Evolutionary conservation across 78 protist species (phyloP).

Genomic region (Creolimax fragrantissima): DNA sequence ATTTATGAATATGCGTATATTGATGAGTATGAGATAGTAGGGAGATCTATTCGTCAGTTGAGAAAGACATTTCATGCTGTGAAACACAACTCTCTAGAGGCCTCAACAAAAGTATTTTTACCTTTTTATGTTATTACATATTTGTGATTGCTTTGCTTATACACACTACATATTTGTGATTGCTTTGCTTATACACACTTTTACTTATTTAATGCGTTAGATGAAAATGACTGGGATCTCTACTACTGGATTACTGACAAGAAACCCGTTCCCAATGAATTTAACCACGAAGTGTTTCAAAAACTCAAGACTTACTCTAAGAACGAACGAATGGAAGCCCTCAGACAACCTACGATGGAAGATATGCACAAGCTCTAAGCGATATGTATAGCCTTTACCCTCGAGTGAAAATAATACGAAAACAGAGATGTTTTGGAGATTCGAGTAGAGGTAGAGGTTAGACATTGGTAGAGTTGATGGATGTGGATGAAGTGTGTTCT

Average conservation of each 20-base stretch:
- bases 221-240: conserved; percentile 35
- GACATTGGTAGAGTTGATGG: background rate
- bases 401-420: background rate
- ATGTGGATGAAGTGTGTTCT: background rate
- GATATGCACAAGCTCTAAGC: background rate
- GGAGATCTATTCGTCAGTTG: too few relatives aligned
- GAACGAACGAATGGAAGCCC: background rate
- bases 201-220: too few relatives aligned
- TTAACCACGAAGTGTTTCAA: background rate
- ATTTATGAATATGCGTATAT: too few relatives aligned
- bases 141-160: too few relatives aligned
- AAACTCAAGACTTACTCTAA: background rate
- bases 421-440: background rate
- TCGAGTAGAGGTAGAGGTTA: background rate
- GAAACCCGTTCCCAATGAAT: conserved; percentile 14
- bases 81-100: too few relatives aligned
- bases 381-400: background rate
- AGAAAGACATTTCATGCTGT: too few relatives aligned
- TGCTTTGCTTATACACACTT: too few relatives aligned
- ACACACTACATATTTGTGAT: too few relatives aligned
- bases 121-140: too few relatives aligned
- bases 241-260: conserved; percentile 29
- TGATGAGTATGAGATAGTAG: too few relatives aligned
- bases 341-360: background rate
- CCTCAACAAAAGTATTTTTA: too few relatives aligned